These are phyloP conservation scores for Mycena alexandri DNA, from an alignment of 768 basidiomycete genomes.

Conservation along the genomic window DNA sequence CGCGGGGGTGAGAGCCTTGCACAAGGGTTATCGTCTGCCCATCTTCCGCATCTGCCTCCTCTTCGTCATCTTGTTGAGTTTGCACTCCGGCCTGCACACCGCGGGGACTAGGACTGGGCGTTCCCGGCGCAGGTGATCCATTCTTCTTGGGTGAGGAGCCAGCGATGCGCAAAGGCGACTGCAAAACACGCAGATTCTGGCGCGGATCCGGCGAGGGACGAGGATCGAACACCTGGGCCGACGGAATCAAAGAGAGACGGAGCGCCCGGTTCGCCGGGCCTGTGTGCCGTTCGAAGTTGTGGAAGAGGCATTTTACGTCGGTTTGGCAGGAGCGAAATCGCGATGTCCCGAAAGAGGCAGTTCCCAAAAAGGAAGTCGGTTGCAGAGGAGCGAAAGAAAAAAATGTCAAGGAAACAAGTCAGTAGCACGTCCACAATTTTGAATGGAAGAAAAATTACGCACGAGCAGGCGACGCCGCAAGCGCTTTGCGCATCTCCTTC, in stretches of 20 bases:
- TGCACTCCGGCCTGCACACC: constrained; percentile 1
- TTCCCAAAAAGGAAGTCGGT: too few relatives aligned
- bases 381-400: not conserved
- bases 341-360: too few relatives aligned
- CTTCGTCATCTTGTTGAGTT: constrained; percentile 31
- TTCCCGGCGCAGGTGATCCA: not conserved
- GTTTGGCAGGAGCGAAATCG: too few relatives aligned
- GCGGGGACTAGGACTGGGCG: constrained; percentile 24
- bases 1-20: constrained; percentile 73
- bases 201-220: constrained; percentile 68
- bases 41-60: constrained; percentile 54
- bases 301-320: too few relatives aligned
- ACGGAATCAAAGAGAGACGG: constrained; percentile 82
- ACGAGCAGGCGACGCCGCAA: constrained; percentile 65
- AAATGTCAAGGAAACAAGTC: constrained; percentile 19
- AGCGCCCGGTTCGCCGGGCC: constrained; percentile 59
- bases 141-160: constrained; percentile 28
- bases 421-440: not conserved
- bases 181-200: constrained; percentile 74
- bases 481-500: constrained; percentile 70
- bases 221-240: constrained; percentile 80
- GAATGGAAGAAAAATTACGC: constrained; percentile 39
- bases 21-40: constrained; percentile 71
- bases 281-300: constrained; percentile 15
- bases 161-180: constrained; percentile 64